Evolutionary conservation across 495 filamentous ascomycete species (phyloP).

Genomic region (Lasiosphaeria hispida): DNA sequence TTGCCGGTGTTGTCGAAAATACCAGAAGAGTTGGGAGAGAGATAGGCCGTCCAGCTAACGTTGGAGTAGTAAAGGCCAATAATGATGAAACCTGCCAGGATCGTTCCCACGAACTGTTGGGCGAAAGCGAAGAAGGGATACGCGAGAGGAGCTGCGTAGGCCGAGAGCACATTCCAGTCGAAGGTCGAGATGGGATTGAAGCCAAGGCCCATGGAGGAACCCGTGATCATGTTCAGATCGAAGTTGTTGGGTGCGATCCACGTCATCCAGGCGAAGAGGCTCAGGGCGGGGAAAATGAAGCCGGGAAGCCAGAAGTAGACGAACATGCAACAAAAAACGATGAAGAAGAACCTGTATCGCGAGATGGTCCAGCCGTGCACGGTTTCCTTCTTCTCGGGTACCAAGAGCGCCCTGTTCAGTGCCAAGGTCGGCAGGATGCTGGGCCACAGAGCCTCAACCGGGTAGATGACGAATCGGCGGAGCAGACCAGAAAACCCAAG

Average conservation of each 20-base stretch:
- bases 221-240: constrained; percentile 15
- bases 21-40: constrained; percentile 37
- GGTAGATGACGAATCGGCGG: constrained; percentile 43
- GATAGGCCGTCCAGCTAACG: constrained; percentile 42
- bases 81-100: constrained; percentile 32
- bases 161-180: constrained; percentile 12
- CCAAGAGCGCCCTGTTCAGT: constrained; percentile 10
- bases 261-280: constrained; percentile 26
- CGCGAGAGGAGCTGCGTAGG: constrained; percentile 7
- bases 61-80: constrained; percentile 48
- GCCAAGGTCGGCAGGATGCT: constrained; percentile 11
- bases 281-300: constrained; percentile 23
- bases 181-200: constrained; percentile 18
- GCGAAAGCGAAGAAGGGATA: constrained; percentile 19
- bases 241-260: constrained; percentile 27
- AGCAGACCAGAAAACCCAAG: constrained; percentile 40
- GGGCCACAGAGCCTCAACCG: constrained; percentile 13
- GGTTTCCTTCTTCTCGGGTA: constrained; percentile 3
- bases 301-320: constrained; percentile 27
- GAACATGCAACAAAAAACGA: constrained; percentile 19
- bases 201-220: constrained; percentile 5
- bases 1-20: constrained; percentile 52
- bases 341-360: constrained; percentile 26
- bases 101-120: constrained; percentile 9
- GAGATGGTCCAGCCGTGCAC: constrained; percentile 24